Evolutionary conservation across 148 eudicot species (phyloP), one percentile per base, ranked within the genome.

Genomic region (Chenopodium berlandieri): DNA sequence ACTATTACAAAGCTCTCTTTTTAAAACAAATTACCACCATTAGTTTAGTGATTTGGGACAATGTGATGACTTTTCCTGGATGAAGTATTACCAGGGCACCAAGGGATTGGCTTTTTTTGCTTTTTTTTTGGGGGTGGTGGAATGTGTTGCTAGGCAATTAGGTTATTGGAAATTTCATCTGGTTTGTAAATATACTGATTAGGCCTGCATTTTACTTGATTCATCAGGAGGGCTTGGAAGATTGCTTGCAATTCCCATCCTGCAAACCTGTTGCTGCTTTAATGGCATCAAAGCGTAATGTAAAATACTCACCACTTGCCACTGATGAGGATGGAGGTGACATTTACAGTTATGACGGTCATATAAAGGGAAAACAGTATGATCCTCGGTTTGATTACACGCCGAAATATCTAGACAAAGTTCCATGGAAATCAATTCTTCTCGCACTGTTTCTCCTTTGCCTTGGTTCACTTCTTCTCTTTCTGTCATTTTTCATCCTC

Each of bases 381-480:
- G 99, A 95, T 84, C 90, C 94, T 83, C 89, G 99, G 47, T 95
- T 87, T 82, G 94, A 95, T 84, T 95, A 92, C 82, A 80, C 85
- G 1, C 99, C 97, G 19, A 89, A 76, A 84, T 66, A 86, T 47
- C 80, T 87, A 12, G 93, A 95, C 73, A 89, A 84, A 86, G 88
- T 95, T 75, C 99, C 99, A 16, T 95, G 97, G 97, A 95, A 91
- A 85, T 95, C 97, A 31, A 95, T 95, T 82, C 80, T 79, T 47
- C 95, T 95, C 48, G 97, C 99, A 2, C 75, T 95, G 75, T 93
- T 95, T 79, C 86, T 95, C 64, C 93, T 95, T 50, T 77, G 87
- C 30, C 91, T 95, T 54, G 99, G 99, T 1, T 87, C 83, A 25
- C 37, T 90, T 30, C 97, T 95, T 78, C 88, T 95, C 71, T 89